Conservation (phyloP, 345 rosid genomes). For the Atalantia buxifolia region DNA sequence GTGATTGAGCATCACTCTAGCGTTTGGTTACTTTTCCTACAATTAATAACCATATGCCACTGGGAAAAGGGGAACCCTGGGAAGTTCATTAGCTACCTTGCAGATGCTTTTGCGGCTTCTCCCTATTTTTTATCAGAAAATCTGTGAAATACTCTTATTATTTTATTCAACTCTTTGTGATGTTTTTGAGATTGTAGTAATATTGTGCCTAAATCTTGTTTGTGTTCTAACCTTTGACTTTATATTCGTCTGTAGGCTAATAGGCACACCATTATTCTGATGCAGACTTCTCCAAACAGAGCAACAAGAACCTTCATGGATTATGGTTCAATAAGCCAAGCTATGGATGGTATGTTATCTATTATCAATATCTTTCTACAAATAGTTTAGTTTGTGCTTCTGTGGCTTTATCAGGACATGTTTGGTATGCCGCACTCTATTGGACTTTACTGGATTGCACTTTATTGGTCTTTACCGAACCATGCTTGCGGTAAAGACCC, state of each 20-base stretch:
- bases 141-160: not conserved
- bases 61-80: not conserved
- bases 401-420: not conserved
- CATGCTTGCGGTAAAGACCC: too few relatives aligned
- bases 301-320: constrained; percentile 95
- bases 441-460: too few relatives aligned
- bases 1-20: not conserved
- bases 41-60: not conserved
- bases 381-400: not conserved
- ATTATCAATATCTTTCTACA: too few relatives aligned
- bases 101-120: not conserved
- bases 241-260: constrained; percentile 52
- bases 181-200: not conserved
- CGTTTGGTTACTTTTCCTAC: not conserved
- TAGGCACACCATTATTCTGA: constrained; percentile 86
- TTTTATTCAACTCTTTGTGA: too few relatives aligned
- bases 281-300: constrained; percentile 79
- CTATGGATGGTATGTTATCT: constrained; percentile 80
- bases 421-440: too few relatives aligned
- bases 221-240: not conserved
- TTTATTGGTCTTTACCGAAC: too few relatives aligned
- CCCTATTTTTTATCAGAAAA: not conserved
- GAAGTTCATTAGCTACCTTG: not conserved
- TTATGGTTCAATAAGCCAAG: constrained; percentile 79
- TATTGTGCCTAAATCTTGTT: not conserved